A percentile compares a stretch with the other conserved stretches of the same genome.
These are phyloP conservation scores for Ganoderma lingzhi DNA, from an alignment of 1,284 basidiomycete genomes.

Conservation along the genomic window DNA sequence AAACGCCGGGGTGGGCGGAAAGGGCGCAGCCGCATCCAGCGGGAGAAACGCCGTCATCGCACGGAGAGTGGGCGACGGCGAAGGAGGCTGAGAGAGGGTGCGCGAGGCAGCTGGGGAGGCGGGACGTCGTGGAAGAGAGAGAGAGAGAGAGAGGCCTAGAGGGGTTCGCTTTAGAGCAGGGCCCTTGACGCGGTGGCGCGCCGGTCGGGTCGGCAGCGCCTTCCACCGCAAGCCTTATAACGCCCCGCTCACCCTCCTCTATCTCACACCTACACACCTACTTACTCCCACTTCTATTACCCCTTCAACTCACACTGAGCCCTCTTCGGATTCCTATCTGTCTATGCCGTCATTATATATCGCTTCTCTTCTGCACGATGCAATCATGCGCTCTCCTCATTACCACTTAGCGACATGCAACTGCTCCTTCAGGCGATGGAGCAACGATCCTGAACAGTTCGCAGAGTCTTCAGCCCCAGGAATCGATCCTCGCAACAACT, in stretches of 20 bases:
- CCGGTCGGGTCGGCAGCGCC: constrained; percentile 28
- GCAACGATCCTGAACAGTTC: background rate
- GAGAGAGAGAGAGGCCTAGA: constrained; percentile 10
- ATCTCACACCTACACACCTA: constrained; percentile 8
- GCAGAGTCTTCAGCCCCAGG: background rate
- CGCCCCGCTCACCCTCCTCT: background rate
- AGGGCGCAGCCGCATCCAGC: constrained; percentile 41
- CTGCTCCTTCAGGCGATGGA: background rate
- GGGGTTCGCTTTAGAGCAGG: constrained; percentile 24
- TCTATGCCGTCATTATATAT: constrained; percentile 14
- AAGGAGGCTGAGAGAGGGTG: constrained; percentile 19
- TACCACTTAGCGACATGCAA: background rate
- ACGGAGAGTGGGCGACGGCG: constrained; percentile 10
- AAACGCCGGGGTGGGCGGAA: constrained; percentile 46
- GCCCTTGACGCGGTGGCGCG: constrained; percentile 33
- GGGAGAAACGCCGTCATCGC: constrained; percentile 47
- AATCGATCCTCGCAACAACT: background rate
- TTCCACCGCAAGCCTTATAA: constrained; percentile 15
- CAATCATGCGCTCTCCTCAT: constrained; percentile 11
- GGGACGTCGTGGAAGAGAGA: constrained; percentile 28
- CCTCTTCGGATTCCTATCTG: constrained; percentile 7
- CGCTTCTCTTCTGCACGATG: constrained; percentile 12
- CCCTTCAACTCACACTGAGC: background rate
- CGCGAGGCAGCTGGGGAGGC: constrained; percentile 17
- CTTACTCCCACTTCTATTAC: constrained; percentile 1